Evolutionary conservation across 139 green algal genomes (phyloP), one percentile per base, ranked within the genome.

Genomic region (Chlamydomonas applanata): DNA sequence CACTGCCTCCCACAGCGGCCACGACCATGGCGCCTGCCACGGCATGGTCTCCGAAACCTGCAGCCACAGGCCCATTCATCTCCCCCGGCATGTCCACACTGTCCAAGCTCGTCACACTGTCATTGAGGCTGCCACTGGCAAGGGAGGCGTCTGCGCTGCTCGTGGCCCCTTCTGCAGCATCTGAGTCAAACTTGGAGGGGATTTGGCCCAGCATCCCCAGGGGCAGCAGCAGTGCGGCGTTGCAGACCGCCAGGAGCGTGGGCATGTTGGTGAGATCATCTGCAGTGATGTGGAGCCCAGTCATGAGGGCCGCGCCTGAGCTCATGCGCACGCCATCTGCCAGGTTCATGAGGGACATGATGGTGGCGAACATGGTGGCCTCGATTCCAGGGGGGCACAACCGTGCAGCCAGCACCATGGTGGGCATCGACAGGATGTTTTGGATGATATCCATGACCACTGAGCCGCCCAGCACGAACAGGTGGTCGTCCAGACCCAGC

Each of bases 281-380:
- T 4, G 70, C 74, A 1, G 85, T 89, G 17, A 77, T 73, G 45
- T 72, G 40, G 25, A 82, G 63, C 36, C 27, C 65, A 22, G 62
- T 67, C 4, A 90, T 96, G 7, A 93, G 56, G 0, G 78, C 67
- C 19, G 76, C 81, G 3, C 86, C 86, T 4, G 86, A 90, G 5
- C 74, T 82, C 30, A 64, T 34, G 22, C 69, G 52, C 33, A 74
- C 22, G 2, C 69, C 69, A 52, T 74, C 69, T 0, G 69, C 69
- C 11, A 67, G 27, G 75, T 97, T 97, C 36, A 89, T 78, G 0
- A 97, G 73, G 11, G 62, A 86, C 93, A 97, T 97, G 27, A 97
- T 79, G 24, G 90, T 88, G n/a, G 93, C 93, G 85, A 96, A 97
- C 22, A 97, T 81, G 4, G 93, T 96, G n/a, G 93, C 93, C 69